Evolutionary conservation across 176 grass and related monocot genomes (phyloP).

Genomic region (Olyra latifolia): DNA sequence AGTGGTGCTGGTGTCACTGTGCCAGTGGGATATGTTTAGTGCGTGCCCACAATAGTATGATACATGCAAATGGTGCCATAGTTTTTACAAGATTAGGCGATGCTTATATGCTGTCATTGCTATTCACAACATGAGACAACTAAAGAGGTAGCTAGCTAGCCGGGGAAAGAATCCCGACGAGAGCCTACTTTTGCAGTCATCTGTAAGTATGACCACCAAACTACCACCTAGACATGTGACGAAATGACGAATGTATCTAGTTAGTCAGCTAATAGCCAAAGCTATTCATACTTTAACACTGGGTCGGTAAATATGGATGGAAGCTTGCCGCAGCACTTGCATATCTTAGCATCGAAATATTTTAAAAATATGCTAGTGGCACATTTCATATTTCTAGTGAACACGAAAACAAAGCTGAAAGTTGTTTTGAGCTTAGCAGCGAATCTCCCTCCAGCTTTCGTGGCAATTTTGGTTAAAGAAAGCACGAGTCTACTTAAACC

Average conservation of each 20-base stretch:
- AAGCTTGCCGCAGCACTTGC: neutral
- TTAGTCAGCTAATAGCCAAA: neutral
- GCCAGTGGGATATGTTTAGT: neutral
- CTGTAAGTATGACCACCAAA: neutral
- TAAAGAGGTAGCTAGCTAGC: neutral
- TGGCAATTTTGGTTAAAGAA: no score
- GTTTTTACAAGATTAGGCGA: neutral
- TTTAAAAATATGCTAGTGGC: no score
- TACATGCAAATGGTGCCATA: neutral
- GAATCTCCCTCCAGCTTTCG: no score
- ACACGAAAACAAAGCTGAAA: neutral
- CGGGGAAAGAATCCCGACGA: neutral
- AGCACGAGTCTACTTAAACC: no score
- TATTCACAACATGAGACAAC: constrained; percentile 32
- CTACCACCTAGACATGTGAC: neutral
- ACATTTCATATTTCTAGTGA: no score
- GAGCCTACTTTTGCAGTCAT: constrained; percentile 23
- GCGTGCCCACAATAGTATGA: neutral
- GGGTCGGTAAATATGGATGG: neutral
- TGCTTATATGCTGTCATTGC: neutral
- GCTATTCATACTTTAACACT: neutral
- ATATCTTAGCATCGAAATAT: neutral
- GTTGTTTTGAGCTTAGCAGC: neutral
- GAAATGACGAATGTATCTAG: neutral
- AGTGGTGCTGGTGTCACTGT: neutral